Base-by-base conservation (phyloP, 192 early-diverging fungal species). In the Podila minutissima region DNA sequence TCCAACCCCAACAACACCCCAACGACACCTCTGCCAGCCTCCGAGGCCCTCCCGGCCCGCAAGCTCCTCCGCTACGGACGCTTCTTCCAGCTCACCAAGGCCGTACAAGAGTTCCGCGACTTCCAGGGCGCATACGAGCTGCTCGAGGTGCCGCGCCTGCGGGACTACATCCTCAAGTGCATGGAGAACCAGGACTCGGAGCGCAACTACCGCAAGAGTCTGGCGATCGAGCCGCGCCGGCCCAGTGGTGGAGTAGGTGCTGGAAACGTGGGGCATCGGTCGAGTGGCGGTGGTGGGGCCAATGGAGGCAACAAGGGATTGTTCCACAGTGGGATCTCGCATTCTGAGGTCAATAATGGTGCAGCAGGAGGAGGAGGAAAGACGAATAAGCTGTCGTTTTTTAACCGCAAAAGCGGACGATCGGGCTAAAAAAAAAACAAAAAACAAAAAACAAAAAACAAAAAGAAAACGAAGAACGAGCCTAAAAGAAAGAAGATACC, bases 211-310 rank as follows among this genome's bases (percentile, higher is more conserved):
- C 53, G 65, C 11, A 74, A 63, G 59, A 78, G 74, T 32, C 48
- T 75, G 22, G 74, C 66, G 6, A 71, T 86, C 24, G 85, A 86
- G 28, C 85, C 85, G 0, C 66, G 71, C 46, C 73, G 73, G 37
- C 65, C 68, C 20, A 31, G 59, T 5, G 49, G 69, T 0, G 53
- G 28, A 59, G 51, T 15, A 11, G 51, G 19, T n/a, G 59, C 19
- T 29, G 55, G 55, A 3, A 48, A 29, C 59, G 64, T 63, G 5
- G 24, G 50, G 0, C n/a, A 50, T 6, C 66, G 50, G 26, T 29
- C n/a, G 37, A 48, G 31, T 35, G 59, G 72, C 7, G 59, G 57
- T 22, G 51, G 31, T 32, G 28, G 59, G 59, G 22, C 28, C 5
- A 31, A 26, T 60, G 28, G 31, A 0, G 41, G 60, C 1, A 32